A percentile compares a stretch with the other conserved stretches of the same genome.
Conservation (phyloP, 768 basidiomycete species). For the Phylloporus rhodoxanthus region DNA sequence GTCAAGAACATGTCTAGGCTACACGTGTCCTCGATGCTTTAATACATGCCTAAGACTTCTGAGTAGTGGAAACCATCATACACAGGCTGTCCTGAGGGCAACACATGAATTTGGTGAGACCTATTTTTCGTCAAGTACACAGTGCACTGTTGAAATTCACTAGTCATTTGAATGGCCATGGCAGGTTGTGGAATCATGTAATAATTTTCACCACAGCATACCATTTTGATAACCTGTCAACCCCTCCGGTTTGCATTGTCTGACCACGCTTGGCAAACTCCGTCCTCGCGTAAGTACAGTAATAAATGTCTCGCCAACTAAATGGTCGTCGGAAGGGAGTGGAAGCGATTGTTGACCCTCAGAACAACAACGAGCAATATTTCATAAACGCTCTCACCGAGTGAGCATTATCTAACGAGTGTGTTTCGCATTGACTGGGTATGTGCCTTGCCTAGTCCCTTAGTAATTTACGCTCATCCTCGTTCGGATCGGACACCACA, state of each 20-base stretch:
- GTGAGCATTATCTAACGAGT: slow-evolving; percentile 4
- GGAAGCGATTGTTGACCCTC: too few species aligned
- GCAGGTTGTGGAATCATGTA: neutral
- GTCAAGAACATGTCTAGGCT: slow-evolving; percentile 25
- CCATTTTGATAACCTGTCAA: slow-evolving; percentile 2
- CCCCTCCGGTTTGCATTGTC: slow-evolving; percentile 11
- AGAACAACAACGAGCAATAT: too few species aligned
- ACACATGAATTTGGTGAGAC: slow-evolving; percentile 3
- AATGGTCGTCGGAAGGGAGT: slow-evolving; percentile 11
- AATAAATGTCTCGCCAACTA: slow-evolving; percentile 5
- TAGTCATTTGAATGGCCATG: neutral
- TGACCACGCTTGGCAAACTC: slow-evolving; percentile 1
- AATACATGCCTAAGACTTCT: neutral
- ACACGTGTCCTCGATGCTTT: neutral
- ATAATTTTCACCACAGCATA: slow-evolving; percentile 3
- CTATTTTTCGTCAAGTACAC: neutral
- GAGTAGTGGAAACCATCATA: neutral
- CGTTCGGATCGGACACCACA: slow-evolving; percentile 5
- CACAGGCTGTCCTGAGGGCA: neutral
- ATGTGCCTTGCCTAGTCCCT: slow-evolving; percentile 17
- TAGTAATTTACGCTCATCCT: slow-evolving; percentile 20
- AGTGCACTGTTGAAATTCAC: neutral
- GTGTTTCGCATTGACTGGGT: neutral
- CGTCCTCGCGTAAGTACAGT: slow-evolving; percentile 7
- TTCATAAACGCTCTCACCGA: too few species aligned